Evolutionary conservation across 2,329 filamentous ascomycete species (phyloP), one percentile per base, ranked within the genome.

Genomic region (Elsinoe necatrix): DNA sequence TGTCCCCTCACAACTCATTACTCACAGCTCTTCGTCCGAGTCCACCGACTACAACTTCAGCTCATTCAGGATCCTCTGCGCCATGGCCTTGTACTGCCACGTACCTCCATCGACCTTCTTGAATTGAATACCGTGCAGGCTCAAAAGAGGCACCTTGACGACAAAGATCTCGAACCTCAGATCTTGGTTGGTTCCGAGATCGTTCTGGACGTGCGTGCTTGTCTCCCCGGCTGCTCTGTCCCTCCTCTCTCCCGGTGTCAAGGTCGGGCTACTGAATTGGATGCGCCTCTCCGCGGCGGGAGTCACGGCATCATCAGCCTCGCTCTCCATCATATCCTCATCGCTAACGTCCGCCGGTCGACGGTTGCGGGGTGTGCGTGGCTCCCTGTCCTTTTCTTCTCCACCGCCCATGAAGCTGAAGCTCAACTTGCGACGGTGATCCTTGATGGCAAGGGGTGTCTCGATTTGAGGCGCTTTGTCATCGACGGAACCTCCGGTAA

Each of bases 61-160:
- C 69, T 93, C 90, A 67, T 86, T 83, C 63, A 98, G 76, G 65
- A 98, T 96, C 65, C 90, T 90, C 72, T 95, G 91, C 34, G 93
- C 93, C 90, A 97, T 95, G 67, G 89, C 92, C 77, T 96, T 95
- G 75, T 95, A 98, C 71, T 96, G 91, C 91, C 92, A 97, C 58
- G 93, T 97, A 59, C 95, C 92, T 34, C 93, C 92, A 57, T 88
- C 83, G 63, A 97, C 85, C 68, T 93, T 90, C 79, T 98, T 98
- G 77, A 98, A 98, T 70, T 97, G 93, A 60, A 98, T 91, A 50
- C 93, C 93, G 67, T 98, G 92, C 57, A 98, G 74, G 41, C 87
- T 90, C 59, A 98, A 83, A 54, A 98, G 76, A 11, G 93, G 93
- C 23, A 98, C 90, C 73, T 98, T 98, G 69, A 98, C 93, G 63